Percentiles rank a stretch among this genome's conserved stretches.
phyloP scores from a whole-genome alignment of 371 early-diverging fungal genomes.

The Mycotypha africana region DNA sequence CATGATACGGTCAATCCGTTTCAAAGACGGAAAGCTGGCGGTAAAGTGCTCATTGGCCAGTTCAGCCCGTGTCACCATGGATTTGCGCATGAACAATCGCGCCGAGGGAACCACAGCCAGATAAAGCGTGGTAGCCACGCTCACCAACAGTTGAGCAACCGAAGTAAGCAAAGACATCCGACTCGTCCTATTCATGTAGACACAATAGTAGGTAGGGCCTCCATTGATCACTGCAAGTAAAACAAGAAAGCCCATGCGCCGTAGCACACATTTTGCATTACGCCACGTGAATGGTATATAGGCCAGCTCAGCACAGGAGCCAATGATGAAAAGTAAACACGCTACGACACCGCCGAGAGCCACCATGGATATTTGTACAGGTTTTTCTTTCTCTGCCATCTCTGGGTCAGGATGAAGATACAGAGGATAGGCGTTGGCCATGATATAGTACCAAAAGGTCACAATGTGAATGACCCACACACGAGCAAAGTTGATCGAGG shows the following conservation, averaged over 20 bases:
- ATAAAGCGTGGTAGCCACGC: constrained; percentile 56
- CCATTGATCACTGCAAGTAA: constrained; percentile 55
- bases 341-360: constrained; percentile 71
- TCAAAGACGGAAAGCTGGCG: constrained; percentile 72
- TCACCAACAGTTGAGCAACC: constrained; percentile 59
- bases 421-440: constrained; percentile 61
- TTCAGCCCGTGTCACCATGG: constrained; percentile 13
- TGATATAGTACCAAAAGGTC: constrained; percentile 75
- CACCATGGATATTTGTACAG: constrained; percentile 53
- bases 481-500: constrained; percentile 78
- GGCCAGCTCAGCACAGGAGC: constrained; percentile 61
- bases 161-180: constrained; percentile 45
- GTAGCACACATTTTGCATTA: constrained; percentile 52
- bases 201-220: constrained; percentile 62
- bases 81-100: constrained; percentile 25
- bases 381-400: constrained; percentile 25
- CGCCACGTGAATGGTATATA: constrained; percentile 62
- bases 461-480: constrained; percentile 83
- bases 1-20: constrained; percentile 57
- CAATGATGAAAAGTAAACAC: constrained; percentile 58
- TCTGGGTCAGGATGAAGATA: constrained; percentile 31
- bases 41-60: constrained; percentile 74
- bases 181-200: constrained; percentile 38
- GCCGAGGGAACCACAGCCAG: constrained; percentile 58
- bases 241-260: constrained; percentile 56